These are phyloP conservation scores for Heliophila coronopifolia DNA, from an alignment of 441 rosid genomes.

Conservation along the genomic window DNA sequence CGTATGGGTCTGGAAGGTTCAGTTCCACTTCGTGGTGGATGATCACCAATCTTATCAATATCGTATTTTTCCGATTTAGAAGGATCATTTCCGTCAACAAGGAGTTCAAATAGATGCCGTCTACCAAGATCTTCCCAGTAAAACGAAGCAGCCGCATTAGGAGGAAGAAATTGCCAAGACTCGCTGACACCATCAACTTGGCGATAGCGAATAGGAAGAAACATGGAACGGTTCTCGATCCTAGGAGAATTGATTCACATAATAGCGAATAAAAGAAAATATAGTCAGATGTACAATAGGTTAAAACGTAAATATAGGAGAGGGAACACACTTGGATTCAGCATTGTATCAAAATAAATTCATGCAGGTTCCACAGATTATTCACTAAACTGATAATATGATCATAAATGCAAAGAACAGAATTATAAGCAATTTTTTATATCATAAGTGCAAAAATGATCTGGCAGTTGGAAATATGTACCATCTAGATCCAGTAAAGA, in stretches of 20 bases:
- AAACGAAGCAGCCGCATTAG: conserved; percentile 83
- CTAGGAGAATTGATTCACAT: conserved; percentile 37
- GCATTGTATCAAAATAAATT: conserved; percentile 2
- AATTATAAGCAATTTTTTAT: neutral
- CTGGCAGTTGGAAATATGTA: conserved; percentile 6
- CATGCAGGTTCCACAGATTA: neutral
- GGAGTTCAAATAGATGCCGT: conserved; percentile 61
- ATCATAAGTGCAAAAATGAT: conserved; percentile 12
- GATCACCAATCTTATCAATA: conserved; percentile 81
- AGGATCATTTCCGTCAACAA: conserved; percentile 68
- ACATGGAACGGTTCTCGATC: conserved; percentile 91
- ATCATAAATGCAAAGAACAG: neutral
- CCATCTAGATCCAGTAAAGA: conserved; percentile 2
- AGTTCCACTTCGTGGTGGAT: conserved; percentile 54
- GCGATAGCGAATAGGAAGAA: conserved; percentile 72
- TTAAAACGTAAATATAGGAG: neutral
- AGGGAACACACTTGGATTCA: conserved; percentile 17
- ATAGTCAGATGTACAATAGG: conserved; percentile 18
- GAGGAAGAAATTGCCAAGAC: conserved; percentile 90
- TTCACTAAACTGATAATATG: conserved; percentile 8
- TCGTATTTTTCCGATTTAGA: conserved; percentile 53
- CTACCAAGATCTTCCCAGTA: conserved; percentile 96
- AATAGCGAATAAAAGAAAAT: neutral
- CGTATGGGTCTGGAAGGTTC: conserved; percentile 73
- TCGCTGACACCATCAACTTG: conserved; percentile 73